Conservation (phyloP, 768 basidiomycete species). For the Mycena capillaripes region DNA sequence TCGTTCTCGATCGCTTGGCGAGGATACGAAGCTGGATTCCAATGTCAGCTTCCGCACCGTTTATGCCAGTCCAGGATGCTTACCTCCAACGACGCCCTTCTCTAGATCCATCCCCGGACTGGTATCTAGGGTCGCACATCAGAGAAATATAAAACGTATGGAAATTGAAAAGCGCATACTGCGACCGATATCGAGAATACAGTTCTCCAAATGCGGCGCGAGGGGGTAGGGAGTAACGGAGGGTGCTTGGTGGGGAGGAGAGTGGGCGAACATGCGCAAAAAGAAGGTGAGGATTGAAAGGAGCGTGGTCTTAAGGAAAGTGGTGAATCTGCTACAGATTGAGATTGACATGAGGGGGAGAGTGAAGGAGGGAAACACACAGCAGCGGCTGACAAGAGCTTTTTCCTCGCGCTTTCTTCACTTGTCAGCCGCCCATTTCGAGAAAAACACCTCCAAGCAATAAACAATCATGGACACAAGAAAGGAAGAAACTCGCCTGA, state of each 20-base stretch:
- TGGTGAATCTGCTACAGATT: conserved; percentile 8
- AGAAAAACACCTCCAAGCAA: background rate
- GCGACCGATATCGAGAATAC: conserved; percentile 13
- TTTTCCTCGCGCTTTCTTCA: background rate
- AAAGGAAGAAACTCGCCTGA: background rate
- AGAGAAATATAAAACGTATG: background rate
- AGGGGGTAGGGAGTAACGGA: conserved; percentile 28
- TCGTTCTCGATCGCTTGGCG: background rate
- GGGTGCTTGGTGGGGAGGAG: background rate
- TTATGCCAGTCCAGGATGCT: background rate
- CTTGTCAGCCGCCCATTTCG: background rate
- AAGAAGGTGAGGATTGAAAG: conserved; percentile 25
- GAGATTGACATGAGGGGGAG: conserved; percentile 10
- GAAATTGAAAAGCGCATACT: conserved; percentile 7
- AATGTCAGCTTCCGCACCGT: background rate
- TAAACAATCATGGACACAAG: background rate
- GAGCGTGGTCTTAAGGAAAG: conserved; percentile 33
- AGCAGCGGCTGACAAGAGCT: background rate
- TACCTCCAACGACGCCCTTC: background rate
- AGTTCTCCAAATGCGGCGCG: conserved; percentile 22
- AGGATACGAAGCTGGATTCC: background rate
- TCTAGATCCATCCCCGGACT: background rate
- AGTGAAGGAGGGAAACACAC: background rate
- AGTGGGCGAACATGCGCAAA: conserved; percentile 14
- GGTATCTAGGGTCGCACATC: background rate